Percentiles rank a stretch among this genome's conserved stretches.
These are phyloP conservation scores for Botrytis galanthina DNA, from an alignment of 2,329 filamentous ascomycete genomes.

Conservation along the genomic window DNA sequence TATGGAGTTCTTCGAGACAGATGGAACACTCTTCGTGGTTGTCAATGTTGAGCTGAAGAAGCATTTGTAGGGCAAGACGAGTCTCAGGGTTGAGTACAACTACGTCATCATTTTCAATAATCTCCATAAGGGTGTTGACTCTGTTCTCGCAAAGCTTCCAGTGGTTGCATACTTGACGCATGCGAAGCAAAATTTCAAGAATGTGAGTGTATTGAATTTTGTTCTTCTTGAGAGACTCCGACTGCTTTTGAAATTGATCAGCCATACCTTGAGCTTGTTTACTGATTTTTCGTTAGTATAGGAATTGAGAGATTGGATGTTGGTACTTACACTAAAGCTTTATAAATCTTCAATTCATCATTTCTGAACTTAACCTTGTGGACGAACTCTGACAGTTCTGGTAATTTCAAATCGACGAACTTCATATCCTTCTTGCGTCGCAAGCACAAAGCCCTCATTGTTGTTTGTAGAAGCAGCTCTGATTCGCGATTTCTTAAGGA, in stretches of 20 bases:
- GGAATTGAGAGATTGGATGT: background rate
- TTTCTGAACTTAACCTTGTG: conserved; percentile 70
- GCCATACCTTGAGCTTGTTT: conserved; percentile 73
- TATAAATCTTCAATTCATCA: conserved; percentile 75
- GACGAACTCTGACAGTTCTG: conserved; percentile 73
- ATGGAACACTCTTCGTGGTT: conserved; percentile 80
- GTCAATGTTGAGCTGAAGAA: conserved; percentile 74
- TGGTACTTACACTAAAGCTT: conserved; percentile 60
- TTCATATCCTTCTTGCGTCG: conserved; percentile 84
- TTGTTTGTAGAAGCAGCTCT: conserved; percentile 64
- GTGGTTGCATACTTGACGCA: conserved; percentile 85
- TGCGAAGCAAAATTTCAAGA: conserved; percentile 75
- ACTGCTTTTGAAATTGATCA: conserved; percentile 50
- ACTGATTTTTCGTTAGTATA: conserved; percentile 42
- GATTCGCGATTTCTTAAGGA: conserved; percentile 55
- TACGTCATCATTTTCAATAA: conserved; percentile 64
- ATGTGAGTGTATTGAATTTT: conserved; percentile 67
- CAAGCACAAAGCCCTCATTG: conserved; percentile 79
- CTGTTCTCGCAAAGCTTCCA: conserved; percentile 78
- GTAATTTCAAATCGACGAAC: conserved; percentile 78
- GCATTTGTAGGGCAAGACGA: conserved; percentile 66
- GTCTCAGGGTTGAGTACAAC: conserved; percentile 73
- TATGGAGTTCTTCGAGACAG: conserved; percentile 69
- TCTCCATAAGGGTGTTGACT: conserved; percentile 67
- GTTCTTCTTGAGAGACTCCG: conserved; percentile 37